phyloP scores from a whole-genome alignment of 208 protist genomes.

The Trichomonas gallinae region DNA sequence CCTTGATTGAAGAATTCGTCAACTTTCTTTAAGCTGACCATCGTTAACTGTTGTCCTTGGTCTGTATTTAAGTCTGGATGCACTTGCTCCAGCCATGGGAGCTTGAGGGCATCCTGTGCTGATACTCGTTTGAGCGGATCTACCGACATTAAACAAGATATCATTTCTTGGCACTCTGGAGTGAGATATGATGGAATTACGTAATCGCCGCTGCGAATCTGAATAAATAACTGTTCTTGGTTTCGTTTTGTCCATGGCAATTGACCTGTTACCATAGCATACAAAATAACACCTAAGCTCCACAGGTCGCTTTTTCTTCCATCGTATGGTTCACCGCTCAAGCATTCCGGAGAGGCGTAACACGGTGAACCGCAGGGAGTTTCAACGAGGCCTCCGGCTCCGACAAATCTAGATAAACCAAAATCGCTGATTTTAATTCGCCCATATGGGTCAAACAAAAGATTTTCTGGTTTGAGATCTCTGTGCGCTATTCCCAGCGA shows the following conservation, averaged over 20 bases:
- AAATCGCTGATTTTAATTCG: slow-evolving; percentile 2
- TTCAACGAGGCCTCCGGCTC: background rate
- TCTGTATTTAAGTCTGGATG: background rate
- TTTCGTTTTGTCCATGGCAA: background rate
- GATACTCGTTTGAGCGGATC: background rate
- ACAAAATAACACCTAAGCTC: slow-evolving; percentile 2
- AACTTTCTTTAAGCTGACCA: background rate
- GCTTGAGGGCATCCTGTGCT: background rate
- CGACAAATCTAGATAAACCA: slow-evolving; percentile 3
- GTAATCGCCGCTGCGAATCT: background rate
- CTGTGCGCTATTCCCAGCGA: background rate
- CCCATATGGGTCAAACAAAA: background rate
- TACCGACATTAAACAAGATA: background rate
- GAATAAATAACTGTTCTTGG: background rate
- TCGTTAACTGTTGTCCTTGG: background rate
- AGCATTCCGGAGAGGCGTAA: background rate
- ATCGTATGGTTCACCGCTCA: background rate
- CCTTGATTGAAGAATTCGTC: background rate
- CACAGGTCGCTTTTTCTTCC: background rate
- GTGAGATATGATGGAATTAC: background rate
- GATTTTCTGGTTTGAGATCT: slow-evolving; percentile 23
- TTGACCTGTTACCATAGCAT: background rate
- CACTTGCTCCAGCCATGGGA: background rate
- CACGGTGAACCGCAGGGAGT: background rate
- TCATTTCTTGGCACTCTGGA: background rate